phyloP scores from a whole-genome alignment of 441 rosid genomes.

The Gossypium gossypioides region DNA sequence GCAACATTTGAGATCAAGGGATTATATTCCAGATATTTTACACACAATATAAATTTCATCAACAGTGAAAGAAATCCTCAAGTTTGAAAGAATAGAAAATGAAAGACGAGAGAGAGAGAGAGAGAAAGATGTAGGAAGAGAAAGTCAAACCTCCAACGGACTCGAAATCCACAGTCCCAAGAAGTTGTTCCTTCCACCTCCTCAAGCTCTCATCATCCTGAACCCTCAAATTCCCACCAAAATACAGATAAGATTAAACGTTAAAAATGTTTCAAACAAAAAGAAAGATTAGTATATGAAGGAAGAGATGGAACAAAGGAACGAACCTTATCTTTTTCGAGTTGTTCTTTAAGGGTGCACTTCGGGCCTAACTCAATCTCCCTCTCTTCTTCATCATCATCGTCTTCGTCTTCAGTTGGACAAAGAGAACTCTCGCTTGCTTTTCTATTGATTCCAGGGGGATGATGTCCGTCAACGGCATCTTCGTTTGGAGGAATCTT shows the following conservation, averaged over 20 bases:
- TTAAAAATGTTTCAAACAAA: constrained; percentile 1
- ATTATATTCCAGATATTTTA: background rate
- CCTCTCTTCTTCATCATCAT: constrained; percentile 34
- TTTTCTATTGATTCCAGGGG: constrained; percentile 20
- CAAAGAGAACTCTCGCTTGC: constrained; percentile 31
- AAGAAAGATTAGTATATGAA: background rate
- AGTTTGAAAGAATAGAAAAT: background rate
- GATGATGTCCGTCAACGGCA: constrained; percentile 15
- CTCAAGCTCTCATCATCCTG: constrained; percentile 57
- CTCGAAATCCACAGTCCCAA: constrained; percentile 35
- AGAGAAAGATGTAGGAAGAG: background rate
- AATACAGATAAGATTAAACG: constrained; percentile 8
- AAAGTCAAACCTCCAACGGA: constrained; percentile 38
- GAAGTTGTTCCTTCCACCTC: constrained; percentile 57
- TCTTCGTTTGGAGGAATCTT: constrained; percentile 4
- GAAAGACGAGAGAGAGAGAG: too few species aligned
- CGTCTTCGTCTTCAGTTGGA: constrained; percentile 38
- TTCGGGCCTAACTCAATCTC: constrained; percentile 41
- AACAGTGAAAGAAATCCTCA: background rate
- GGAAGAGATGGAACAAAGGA: background rate
- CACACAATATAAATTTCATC: background rate
- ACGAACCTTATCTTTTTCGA: constrained; percentile 44
- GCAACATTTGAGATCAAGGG: background rate
- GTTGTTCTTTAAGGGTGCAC: constrained; percentile 40
- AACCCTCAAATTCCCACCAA: constrained; percentile 13